Evolutionary conservation across 2,329 filamentous ascomycete genomes (phyloP).

Genomic region (Phaeosphaeriaceae sp.): DNA sequence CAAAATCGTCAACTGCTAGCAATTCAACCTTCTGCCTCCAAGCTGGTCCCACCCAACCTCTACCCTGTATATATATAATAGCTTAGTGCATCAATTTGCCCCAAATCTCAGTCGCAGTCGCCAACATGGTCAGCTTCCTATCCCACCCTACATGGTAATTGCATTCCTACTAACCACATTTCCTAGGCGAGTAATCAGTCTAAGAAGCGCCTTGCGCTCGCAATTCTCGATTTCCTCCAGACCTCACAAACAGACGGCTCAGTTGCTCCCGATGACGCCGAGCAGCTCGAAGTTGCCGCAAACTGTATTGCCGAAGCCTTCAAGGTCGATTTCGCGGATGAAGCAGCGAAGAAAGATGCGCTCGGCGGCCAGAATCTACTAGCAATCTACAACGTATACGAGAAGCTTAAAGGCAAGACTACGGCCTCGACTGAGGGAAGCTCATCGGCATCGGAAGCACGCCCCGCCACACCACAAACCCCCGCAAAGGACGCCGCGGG

Average conservation of each 20-base stretch:
- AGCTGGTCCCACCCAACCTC: background rate
- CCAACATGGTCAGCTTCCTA: conserved; percentile 36
- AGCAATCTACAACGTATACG: conserved; percentile 93
- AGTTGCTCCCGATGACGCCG: conserved; percentile 83
- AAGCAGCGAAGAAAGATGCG: conserved; percentile 74
- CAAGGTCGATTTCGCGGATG: conserved; percentile 86
- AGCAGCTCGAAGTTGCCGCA: conserved; percentile 91
- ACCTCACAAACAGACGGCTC: conserved; percentile 87
- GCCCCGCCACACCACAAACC: conserved; percentile 50
- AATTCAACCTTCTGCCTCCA: too few species aligned
- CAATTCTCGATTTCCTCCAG: conserved; percentile 93
- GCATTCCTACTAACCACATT: conserved; percentile 27
- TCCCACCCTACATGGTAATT: conserved; percentile 16
- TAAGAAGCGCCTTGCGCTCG: conserved; percentile 90
- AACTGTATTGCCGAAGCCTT: conserved; percentile 96
- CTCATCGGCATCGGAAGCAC: conserved; percentile 50
- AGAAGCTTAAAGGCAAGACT: conserved; percentile 81
- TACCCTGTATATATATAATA: background rate
- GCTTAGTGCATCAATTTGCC: background rate
- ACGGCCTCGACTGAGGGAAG: conserved; percentile 54
- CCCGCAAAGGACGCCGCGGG: conserved; percentile 38
- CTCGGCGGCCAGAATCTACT: conserved; percentile 86
- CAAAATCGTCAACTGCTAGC: too few species aligned
- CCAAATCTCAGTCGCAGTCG: conserved; percentile 14
- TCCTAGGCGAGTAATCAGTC: conserved; percentile 53